Evolutionary conservation across 1,139 yeast genomes (phyloP).

Genomic region (Lodderomyces elongisporus): DNA sequence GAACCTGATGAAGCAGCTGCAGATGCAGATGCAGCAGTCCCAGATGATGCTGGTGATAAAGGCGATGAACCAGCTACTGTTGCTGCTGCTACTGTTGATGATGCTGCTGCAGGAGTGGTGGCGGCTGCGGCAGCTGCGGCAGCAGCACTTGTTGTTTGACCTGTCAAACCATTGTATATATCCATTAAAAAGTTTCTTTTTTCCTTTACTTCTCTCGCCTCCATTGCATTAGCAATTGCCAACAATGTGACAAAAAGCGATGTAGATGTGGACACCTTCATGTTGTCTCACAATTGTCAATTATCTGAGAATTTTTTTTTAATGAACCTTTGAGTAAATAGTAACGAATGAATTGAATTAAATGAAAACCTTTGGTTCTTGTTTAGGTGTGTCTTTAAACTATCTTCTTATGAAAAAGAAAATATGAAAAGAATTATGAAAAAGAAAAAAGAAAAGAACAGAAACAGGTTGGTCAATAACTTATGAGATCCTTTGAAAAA

Average conservation of each 20-base stretch:
- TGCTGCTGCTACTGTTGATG: slow-evolving; percentile 9
- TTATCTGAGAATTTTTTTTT: too few species aligned
- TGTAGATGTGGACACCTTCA: slow-evolving; percentile 9
- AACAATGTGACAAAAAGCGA: slow-evolving; percentile 10
- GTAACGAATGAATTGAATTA: too few species aligned
- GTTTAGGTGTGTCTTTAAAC: too few species aligned
- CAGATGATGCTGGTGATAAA: slow-evolving; percentile 8
- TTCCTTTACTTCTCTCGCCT: slow-evolving; percentile 5
- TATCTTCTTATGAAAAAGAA: too few species aligned
- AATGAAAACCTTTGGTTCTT: too few species aligned
- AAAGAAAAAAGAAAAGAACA: too few species aligned
- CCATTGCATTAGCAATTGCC: slow-evolving; percentile 11
- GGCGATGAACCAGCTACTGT: slow-evolving; percentile 3
- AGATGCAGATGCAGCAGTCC: slow-evolving; percentile 4
- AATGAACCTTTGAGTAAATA: too few species aligned
- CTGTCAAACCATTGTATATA: slow-evolving; percentile 3
- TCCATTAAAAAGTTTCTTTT: slow-evolving; percentile 14
- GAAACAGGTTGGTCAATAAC: too few species aligned
- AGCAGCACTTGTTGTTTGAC: slow-evolving; percentile 11
- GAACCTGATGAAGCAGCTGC: too few species aligned
- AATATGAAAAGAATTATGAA: too few species aligned
- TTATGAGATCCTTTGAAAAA: too few species aligned
- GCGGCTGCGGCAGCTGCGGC: slow-evolving; percentile 11
- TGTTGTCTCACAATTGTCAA: too few species aligned
- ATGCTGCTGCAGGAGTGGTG: slow-evolving; percentile 10